Conservation (phyloP, 306 rosid species). For the Rosa multiflora region DNA sequence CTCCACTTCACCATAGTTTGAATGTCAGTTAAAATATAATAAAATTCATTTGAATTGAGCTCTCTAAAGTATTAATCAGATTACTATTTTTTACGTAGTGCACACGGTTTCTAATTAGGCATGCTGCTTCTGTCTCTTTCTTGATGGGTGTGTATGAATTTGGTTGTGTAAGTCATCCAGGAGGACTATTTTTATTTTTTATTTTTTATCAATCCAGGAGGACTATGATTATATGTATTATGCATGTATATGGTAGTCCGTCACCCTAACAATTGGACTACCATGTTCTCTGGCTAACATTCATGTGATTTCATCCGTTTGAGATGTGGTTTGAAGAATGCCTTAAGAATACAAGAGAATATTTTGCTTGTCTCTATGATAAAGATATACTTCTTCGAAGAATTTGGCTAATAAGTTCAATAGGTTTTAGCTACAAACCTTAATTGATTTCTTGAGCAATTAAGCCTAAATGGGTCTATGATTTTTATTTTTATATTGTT, state of each 20-base stretch:
- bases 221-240: not conserved
- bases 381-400: no score
- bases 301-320: not conserved
- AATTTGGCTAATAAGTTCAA: not conserved
- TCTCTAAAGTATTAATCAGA: not conserved
- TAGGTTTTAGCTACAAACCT: not conserved
- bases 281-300: not conserved
- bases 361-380: no score
- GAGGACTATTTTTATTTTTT: not conserved
- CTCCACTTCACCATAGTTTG: not conserved
- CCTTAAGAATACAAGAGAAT: not conserved
- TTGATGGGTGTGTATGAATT: not conserved
- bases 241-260: not conserved
- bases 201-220: not conserved
- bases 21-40: not conserved
- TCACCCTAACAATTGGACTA: not conserved
- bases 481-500: not conserved
- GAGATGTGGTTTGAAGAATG: not conserved
- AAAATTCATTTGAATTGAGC: not conserved
- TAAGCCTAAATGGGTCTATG: not conserved
- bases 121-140: not conserved
- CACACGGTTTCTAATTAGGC: not conserved
- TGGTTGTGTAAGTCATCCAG: not conserved
- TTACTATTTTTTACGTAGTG: not conserved
- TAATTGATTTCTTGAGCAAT: not conserved